Evolutionary conservation across 352 stramenopile genomes (phyloP).

Genomic region (Phytophthora lateralis): DNA sequence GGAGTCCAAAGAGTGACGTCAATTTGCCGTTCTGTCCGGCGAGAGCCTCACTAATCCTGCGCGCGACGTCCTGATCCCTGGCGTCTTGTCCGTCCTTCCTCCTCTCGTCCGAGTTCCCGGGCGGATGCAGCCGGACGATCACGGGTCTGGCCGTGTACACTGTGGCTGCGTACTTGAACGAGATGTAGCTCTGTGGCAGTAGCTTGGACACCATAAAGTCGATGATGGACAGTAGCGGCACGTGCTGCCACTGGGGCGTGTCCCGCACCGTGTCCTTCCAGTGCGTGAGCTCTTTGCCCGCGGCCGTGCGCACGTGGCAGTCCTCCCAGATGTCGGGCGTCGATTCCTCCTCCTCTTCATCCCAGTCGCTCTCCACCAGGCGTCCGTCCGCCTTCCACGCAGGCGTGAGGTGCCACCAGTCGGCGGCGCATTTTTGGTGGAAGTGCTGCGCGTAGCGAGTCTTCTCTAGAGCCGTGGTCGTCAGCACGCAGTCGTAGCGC

Average conservation of each 20-base stretch:
- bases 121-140: conserved; percentile 46
- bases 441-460: conserved; percentile 59
- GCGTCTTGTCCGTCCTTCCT: conserved; percentile 15
- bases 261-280: conserved; percentile 46
- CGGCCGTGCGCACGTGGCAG: conserved; percentile 44
- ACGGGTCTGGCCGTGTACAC: conserved; percentile 59
- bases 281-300: conserved; percentile 35
- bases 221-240: conserved; percentile 53
- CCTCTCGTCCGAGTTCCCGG: conserved; percentile 13
- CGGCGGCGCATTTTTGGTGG: conserved; percentile 53
- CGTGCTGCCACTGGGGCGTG: conserved; percentile 56
- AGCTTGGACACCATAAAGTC: conserved; percentile 59
- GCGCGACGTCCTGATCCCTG: conserved; percentile 27
- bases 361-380: conserved; percentile 49
- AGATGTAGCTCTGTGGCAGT: conserved; percentile 63
- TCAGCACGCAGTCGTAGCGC: conserved; percentile 48
- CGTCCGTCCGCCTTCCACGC: conserved; percentile 43
- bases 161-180: conserved; percentile 62
- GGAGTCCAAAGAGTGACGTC: conserved; percentile 62
- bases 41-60: conserved; percentile 32
- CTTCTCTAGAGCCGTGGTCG: conserved; percentile 47
- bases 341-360: conserved; percentile 37
- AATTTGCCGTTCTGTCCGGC: conserved; percentile 37
- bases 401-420: conserved; percentile 60
- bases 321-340: conserved; percentile 40